These are phyloP conservation scores for Prunus mume DNA, from an alignment of 306 rosid genomes.

Conservation along the genomic window DNA sequence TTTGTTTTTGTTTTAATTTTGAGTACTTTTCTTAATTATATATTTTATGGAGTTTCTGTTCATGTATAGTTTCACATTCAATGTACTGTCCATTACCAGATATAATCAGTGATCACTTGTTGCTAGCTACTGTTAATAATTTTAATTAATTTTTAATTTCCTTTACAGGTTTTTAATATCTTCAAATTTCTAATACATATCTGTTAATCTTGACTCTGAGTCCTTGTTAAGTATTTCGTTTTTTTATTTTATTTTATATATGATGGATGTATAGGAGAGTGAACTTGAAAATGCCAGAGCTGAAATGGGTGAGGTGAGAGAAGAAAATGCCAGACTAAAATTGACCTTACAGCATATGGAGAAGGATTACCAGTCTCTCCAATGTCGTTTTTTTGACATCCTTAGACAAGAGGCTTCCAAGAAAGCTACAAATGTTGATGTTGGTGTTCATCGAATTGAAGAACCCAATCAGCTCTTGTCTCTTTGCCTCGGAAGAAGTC, in stretches of 20 bases:
- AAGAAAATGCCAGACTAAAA: conserved; percentile 31
- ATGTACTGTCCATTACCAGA: no score
- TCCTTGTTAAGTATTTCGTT: neutral
- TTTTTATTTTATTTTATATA: neutral
- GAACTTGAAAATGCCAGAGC: conserved; percentile 34
- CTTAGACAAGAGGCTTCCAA: conserved; percentile 14
- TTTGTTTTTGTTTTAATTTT: neutral
- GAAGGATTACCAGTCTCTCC: conserved; percentile 38
- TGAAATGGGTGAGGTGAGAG: conserved; percentile 24
- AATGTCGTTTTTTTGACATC: conserved; percentile 26
- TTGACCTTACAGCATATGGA: conserved; percentile 13
- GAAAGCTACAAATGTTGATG: neutral
- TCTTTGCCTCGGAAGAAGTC: conserved; percentile 41
- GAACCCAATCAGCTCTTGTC: conserved; percentile 36
- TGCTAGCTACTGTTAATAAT: neutral
- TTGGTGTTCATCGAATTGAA: conserved; percentile 8
- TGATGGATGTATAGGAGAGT: neutral
- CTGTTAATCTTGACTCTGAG: neutral
- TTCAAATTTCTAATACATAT: neutral
- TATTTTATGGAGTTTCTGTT: neutral
- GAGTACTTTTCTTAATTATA: neutral
- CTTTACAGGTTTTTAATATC: neutral
- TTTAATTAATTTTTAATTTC: neutral
- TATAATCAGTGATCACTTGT: neutral
- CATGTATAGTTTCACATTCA: neutral